phyloP scores from a whole-genome alignment of 164 flowering plant species.

The Vitis labrusca region DNA sequence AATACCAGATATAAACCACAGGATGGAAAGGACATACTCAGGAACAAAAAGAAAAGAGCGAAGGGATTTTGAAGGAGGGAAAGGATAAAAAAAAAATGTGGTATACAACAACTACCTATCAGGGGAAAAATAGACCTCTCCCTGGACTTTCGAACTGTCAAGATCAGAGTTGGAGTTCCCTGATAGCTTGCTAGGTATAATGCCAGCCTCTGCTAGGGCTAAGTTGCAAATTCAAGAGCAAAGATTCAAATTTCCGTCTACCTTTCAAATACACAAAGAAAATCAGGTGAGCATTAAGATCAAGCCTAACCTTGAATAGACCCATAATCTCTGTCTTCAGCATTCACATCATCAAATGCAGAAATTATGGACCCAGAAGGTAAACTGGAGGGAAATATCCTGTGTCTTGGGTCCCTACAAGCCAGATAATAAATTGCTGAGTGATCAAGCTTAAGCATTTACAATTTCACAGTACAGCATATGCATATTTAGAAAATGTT shows the following conservation, averaged over 20 bases:
- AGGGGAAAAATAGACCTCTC: slow-evolving; percentile 49
- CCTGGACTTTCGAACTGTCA: slow-evolving; percentile 22
- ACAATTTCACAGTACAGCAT: not conserved
- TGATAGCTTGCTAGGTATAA: slow-evolving; percentile 70
- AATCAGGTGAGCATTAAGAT: slow-evolving; percentile 1
- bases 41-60: not conserved
- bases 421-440: slow-evolving; percentile 9
- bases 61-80: too few species aligned
- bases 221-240: slow-evolving; percentile 11
- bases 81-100: not conserved
- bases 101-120: slow-evolving; percentile 52
- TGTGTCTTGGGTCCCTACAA: slow-evolving; percentile 60
- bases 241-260: slow-evolving; percentile 2
- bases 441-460: not conserved
- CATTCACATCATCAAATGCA: slow-evolving; percentile 75
- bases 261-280: not conserved
- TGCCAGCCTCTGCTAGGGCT: slow-evolving; percentile 94
- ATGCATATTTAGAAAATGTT: not conserved
- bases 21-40: not conserved
- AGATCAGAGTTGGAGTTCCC: slow-evolving; percentile 16
- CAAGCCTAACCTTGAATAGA: slow-evolving; percentile 64
- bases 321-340: slow-evolving; percentile 70
- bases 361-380: slow-evolving; percentile 43
- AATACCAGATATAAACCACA: slow-evolving; percentile 6
- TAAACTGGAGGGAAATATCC: slow-evolving; percentile 44